Evolutionary conservation across 306 rosid genomes (phyloP).

Genomic region (Trifolium subterraneum): DNA sequence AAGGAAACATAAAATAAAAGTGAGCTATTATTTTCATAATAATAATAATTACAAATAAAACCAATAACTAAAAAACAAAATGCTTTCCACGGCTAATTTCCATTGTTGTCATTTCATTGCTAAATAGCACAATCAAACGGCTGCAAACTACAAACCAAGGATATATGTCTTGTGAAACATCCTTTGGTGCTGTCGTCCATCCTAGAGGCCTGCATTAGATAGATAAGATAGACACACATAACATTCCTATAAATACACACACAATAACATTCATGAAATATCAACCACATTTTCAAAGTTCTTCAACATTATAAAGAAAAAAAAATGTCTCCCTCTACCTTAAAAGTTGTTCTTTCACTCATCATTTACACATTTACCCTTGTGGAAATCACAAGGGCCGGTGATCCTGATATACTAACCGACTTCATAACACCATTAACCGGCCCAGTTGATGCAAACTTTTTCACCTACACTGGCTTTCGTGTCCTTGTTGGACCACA

Average conservation of each 20-base stretch:
- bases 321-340: conserved; percentile 33
- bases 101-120: not conserved
- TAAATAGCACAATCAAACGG: conserved; percentile 17
- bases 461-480: conserved; percentile 58
- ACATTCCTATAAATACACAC: conserved; percentile 14
- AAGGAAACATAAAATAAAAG: not conserved
- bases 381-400: conserved; percentile 33
- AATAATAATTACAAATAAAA: not conserved
- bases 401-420: conserved; percentile 57
- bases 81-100: not conserved
- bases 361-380: conserved; percentile 36
- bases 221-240: not conserved
- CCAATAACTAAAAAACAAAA: not conserved
- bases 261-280: not conserved
- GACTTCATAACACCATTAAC: conserved; percentile 51
- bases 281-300: not conserved
- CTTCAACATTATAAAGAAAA: not conserved
- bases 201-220: conserved; percentile 29
- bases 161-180: not conserved
- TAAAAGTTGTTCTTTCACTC: conserved; percentile 41
- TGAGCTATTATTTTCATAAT: too few species aligned
- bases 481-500: conserved; percentile 18
- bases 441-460: conserved; percentile 37
- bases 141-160: conserved; percentile 18
- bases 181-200: conserved; percentile 5